Evolutionary conservation across 768 basidiomycete genomes (phyloP).

Genomic region (Gelatoporia subvermispora): DNA sequence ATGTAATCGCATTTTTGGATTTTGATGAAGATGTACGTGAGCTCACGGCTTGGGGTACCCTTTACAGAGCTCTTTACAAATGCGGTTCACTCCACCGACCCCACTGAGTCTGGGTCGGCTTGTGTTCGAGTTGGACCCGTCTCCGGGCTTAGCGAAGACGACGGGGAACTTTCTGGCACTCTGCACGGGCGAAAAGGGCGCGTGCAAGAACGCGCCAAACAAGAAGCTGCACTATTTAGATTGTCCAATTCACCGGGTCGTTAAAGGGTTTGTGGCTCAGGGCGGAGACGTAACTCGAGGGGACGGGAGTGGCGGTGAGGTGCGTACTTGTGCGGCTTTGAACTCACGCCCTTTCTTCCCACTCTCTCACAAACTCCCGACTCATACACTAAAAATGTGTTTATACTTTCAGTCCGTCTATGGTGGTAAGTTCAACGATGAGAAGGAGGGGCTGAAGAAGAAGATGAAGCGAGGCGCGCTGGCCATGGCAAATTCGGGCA

Average conservation of each 20-base stretch:
- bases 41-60: too few relatives aligned
- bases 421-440: conserved; percentile 45
- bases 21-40: too few relatives aligned
- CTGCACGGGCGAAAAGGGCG: conserved; percentile 40
- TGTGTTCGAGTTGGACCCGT: conserved; percentile 34
- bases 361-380: too few relatives aligned
- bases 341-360: too few relatives aligned
- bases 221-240: conserved; percentile 40
- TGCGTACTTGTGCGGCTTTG: too few relatives aligned
- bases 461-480: conserved; percentile 38
- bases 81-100: conserved; percentile 31
- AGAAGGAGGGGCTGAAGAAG: conserved; percentile 44
- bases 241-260: conserved; percentile 42
- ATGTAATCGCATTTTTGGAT: conserved; percentile 21
- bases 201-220: conserved; percentile 42
- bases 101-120: conserved; percentile 38
- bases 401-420: conserved; percentile 43
- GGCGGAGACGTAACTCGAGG: conserved; percentile 50
- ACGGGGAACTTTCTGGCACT: conserved; percentile 44
- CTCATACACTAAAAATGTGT: too few relatives aligned
- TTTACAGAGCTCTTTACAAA: conserved; percentile 23
- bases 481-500: conserved; percentile 49
- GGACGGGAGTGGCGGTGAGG: conserved; percentile 53
- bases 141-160: conserved; percentile 40
- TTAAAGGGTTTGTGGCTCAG: conserved; percentile 46